Evolutionary conservation across 345 rosid species (phyloP).

Genomic region (Geranium brycei): DNA sequence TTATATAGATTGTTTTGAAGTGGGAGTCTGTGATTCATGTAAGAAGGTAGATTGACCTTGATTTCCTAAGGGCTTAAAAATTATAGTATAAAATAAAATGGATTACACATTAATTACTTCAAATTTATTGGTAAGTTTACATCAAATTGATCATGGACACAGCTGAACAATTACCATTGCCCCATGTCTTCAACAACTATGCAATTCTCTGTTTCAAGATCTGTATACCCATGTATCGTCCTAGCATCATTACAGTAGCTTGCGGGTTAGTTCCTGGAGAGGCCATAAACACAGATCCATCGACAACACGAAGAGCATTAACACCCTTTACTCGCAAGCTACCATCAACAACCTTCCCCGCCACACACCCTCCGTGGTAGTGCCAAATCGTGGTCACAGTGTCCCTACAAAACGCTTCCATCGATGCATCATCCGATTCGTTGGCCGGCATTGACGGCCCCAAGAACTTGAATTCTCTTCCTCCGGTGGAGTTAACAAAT

Average conservation of each 20-base stretch:
- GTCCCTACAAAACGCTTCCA: constrained; percentile 90
- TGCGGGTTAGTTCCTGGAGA: constrained; percentile 99
- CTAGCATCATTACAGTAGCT: constrained; percentile 94
- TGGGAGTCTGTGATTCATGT: too few relatives aligned
- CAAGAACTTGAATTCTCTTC: constrained; percentile 25
- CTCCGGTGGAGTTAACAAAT: constrained; percentile 51
- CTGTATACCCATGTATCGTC: constrained; percentile 37
- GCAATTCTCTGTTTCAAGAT: too few relatives aligned
- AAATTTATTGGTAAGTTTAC: too few relatives aligned
- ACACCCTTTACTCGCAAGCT: constrained; percentile 52
- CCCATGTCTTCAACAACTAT: too few relatives aligned
- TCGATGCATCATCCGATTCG: constrained; percentile 54
- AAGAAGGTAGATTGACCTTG: too few relatives aligned
- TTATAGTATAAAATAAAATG: too few relatives aligned
- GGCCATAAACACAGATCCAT: constrained; percentile 59
- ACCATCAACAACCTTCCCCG: constrained; percentile 58
- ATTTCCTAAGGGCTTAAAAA: too few relatives aligned
- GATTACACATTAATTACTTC: too few relatives aligned
- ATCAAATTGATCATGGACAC: too few relatives aligned
- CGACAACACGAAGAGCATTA: constrained; percentile 57
- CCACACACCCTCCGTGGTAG: constrained; percentile 86
- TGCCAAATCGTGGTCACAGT: constrained; percentile 96
- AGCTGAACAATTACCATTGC: too few relatives aligned
- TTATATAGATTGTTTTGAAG: too few relatives aligned
- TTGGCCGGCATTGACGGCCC: constrained; percentile 60